phyloP scores from a whole-genome alignment of 345 rosid genomes.

The Linum trigynum region DNA sequence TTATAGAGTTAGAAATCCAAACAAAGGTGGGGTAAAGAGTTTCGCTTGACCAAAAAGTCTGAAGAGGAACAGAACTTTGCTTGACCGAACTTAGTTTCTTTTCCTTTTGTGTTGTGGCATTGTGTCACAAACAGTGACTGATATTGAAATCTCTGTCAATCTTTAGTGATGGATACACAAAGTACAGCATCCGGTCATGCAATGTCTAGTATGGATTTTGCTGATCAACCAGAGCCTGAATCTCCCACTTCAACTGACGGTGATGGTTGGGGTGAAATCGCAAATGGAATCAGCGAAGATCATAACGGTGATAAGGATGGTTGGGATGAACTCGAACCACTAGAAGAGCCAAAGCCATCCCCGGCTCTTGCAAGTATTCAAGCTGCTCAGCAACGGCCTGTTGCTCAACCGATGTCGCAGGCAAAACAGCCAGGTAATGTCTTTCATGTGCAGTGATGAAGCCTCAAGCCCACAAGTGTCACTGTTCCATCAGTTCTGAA shows the following conservation, averaged over 20 bases:
- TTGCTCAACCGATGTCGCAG: conserved; percentile 47
- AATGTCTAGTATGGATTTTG: conserved; percentile 59
- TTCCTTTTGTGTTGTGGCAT: neutral
- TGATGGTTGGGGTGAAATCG: conserved; percentile 89
- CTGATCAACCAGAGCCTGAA: conserved; percentile 58
- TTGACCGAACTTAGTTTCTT: neutral
- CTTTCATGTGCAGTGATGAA: too few species aligned
- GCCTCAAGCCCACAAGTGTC: too few species aligned
- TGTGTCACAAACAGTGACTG: conserved; percentile 2
- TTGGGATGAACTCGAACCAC: conserved; percentile 95
- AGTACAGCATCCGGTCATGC: conserved; percentile 39
- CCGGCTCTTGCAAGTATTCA: conserved; percentile 74
- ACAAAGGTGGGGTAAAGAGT: too few species aligned
- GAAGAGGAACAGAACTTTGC: too few species aligned
- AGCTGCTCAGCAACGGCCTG: conserved; percentile 88
- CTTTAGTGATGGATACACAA: conserved; percentile 44
- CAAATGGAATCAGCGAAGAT: conserved; percentile 65
- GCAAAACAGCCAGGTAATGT: conserved; percentile 57
- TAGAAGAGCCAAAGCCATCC: conserved; percentile 76
- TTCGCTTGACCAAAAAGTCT: too few species aligned
- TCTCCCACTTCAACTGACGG: conserved; percentile 87
- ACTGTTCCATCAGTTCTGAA: too few species aligned
- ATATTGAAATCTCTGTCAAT: conserved; percentile 15
- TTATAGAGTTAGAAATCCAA: too few species aligned
- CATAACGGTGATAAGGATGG: conserved; percentile 83